These are phyloP conservation scores for Grosmannia huntii DNA, from an alignment of 2,329 filamentous ascomycete species.

Conservation along the genomic window DNA sequence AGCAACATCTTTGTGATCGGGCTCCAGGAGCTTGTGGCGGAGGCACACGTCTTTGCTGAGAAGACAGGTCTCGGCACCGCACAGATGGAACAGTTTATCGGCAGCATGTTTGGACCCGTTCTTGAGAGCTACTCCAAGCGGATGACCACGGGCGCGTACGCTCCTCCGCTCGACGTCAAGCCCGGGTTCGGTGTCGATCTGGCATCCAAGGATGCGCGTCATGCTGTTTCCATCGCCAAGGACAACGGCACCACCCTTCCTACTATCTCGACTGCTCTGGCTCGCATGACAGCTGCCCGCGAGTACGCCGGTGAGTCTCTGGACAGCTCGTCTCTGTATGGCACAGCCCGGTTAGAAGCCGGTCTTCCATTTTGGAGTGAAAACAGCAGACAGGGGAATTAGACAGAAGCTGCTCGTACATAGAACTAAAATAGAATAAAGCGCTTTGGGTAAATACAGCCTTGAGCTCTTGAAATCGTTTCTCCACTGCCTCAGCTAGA, in stretches of 20 bases:
- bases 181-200: conserved; percentile 3
- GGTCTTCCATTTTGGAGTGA: conserved; percentile 4
- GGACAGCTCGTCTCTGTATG: conserved; percentile 1
- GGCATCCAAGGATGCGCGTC: conserved; percentile 2
- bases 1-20: conserved; percentile 3
- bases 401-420: background rate
- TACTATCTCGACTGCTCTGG: background rate
- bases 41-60: conserved; percentile 5
- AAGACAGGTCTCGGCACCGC: conserved; percentile 2
- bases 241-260: conserved; percentile 1
- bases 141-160: conserved; percentile 1
- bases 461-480: too few species aligned
- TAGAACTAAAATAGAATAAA: background rate
- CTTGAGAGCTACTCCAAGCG: conserved; percentile 6
- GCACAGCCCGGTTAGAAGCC: background rate
- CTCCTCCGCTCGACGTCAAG: background rate
- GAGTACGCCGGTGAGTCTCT: background rate
- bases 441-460: background rate
- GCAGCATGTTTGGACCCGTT: conserved; percentile 3
- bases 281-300: background rate
- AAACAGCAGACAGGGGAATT: conserved; percentile 2
- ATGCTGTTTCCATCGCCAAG: background rate
- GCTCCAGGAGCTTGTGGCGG: background rate
- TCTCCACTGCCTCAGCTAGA: too few species aligned
- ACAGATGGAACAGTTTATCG: background rate